phyloP scores from a whole-genome alignment of 768 basidiomycete species.

The Xerocomus spinulosus region DNA sequence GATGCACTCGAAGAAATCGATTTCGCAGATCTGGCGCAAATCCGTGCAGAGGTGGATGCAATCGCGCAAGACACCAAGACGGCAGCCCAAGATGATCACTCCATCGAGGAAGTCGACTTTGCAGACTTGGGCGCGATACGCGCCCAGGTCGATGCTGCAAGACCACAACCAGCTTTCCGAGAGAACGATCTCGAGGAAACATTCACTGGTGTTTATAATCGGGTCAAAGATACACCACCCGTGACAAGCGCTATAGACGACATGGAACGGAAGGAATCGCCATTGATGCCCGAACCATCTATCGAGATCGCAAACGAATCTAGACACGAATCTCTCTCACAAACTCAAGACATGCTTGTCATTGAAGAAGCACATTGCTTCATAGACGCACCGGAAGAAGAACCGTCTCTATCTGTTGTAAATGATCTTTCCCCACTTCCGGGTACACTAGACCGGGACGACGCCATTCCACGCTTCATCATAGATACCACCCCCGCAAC shows the following conservation, averaged over 20 bases:
- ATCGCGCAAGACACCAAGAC: conserved; percentile 5
- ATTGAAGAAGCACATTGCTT: background rate
- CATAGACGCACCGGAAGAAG: background rate
- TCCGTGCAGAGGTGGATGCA: conserved; percentile 41
- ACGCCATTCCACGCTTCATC: conserved; percentile 21
- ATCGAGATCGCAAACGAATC: conserved; percentile 8
- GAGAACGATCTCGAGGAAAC: conserved; percentile 29
- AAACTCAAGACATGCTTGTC: background rate
- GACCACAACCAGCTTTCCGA: conserved; percentile 4
- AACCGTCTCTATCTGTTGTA: background rate
- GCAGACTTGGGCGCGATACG: conserved; percentile 31
- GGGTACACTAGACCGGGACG: background rate
- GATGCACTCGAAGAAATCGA: conserved; percentile 56
- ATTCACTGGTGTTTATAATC: conserved; percentile 36
- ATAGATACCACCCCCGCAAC: conserved; percentile 35
- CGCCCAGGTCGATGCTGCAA: conserved; percentile 12
- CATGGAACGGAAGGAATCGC: background rate
- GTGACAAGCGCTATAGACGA: background rate
- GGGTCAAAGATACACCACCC: conserved; percentile 1
- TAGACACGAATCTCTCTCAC: background rate
- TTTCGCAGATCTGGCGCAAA: conserved; percentile 53
- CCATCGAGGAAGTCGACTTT: conserved; percentile 50
- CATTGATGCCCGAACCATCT: conserved; percentile 4
- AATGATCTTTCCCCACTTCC: background rate
- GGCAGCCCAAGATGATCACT: conserved; percentile 5